phyloP scores from a whole-genome alignment of 805 yeast species.

The Saturnispora sanitii region DNA sequence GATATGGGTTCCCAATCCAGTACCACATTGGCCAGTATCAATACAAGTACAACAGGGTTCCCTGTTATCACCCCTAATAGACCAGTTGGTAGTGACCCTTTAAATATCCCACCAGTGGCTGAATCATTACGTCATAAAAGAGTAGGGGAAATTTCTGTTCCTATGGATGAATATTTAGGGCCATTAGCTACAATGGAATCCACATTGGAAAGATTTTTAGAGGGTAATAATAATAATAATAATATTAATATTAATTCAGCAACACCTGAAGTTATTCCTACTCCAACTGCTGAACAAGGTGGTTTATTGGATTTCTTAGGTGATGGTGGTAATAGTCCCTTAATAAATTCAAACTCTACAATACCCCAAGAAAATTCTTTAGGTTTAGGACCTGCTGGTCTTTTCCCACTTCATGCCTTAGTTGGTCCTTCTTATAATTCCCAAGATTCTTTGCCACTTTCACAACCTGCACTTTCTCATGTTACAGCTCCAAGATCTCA shows the following conservation, averaged over 20 bases:
- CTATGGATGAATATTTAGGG: slow-evolving; percentile 29
- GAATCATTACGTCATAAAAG: slow-evolving; percentile 20
- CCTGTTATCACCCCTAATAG: too few relatives aligned
- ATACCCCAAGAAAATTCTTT: not conserved
- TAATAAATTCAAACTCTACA: not conserved
- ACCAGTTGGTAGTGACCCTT: slow-evolving; percentile 27
- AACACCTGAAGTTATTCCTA: too few relatives aligned
- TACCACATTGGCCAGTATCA: too few relatives aligned
- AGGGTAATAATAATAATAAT: not conserved
- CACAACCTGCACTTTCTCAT: slow-evolving; percentile 17
- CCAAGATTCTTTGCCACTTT: slow-evolving; percentile 25
- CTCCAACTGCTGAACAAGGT: too few relatives aligned
- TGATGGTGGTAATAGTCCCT: too few relatives aligned
- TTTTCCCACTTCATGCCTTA: slow-evolving; percentile 26
- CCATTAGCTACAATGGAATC: too few relatives aligned
- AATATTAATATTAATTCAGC: not conserved
- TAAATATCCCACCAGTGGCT: slow-evolving; percentile 6
- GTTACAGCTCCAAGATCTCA: too few relatives aligned
- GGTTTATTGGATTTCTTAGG: slow-evolving; percentile 27
- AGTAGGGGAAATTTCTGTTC: slow-evolving; percentile 26
- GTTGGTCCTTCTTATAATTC: slow-evolving; percentile 24
- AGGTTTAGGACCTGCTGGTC: not conserved
- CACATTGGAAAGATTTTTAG: too few relatives aligned
- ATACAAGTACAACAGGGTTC: too few relatives aligned
- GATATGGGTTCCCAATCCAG: not conserved